Evolutionary conservation across 805 yeast species (phyloP), one percentile per base, ranked within the genome.

Genomic region (Teunomyces atbi): DNA sequence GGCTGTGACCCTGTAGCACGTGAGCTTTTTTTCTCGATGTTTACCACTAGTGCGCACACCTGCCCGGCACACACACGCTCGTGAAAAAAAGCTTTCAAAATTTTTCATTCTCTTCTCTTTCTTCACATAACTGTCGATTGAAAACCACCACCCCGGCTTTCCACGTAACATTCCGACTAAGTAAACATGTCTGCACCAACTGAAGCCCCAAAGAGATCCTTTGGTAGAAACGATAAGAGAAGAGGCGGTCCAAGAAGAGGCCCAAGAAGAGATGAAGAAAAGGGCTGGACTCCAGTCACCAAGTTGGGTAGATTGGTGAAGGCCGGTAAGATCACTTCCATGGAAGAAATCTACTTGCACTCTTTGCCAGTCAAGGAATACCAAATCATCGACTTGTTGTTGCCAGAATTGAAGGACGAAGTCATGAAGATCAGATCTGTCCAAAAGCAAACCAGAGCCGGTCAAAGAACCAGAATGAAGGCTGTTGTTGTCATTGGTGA

Each of bases 391-490:
- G 99, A 94, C 83, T 84, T 83, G 71, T 82, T 94, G 76, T 83
- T 94, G 69, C 99, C 99, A 74, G 85, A 79, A 71, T 86, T 94
- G 74, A 84, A 86, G 79, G 99, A 94, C 76, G 96, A 92, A 82
- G 97, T 94, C 72, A 94, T 94, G 99, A 92, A 92, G 89, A 94
- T 94, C 83, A 86, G 92, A 83, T 96, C 99, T 64, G 99, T 94
- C 66, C 99, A 94, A 82, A 94, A 94, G 86, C 99, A 94, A 82
- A 94, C 99, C 84, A 85, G 96, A 81, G 99, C 99, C 70, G 99
- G 99, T 90, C 99, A 94, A 85, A 92, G 99, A 86, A 94, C 98
- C 81, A 90, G 99, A 85, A 91, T 94, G 86, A 95, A 95, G 94
- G 99, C 98, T 78, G 96, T 94, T 71, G 98, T 94, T 74, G 90